Evolutionary conservation across 257 asterid genomes (phyloP), one percentile per base, ranked within the genome.

Genomic region (Fraxinus cuspidata): DNA sequence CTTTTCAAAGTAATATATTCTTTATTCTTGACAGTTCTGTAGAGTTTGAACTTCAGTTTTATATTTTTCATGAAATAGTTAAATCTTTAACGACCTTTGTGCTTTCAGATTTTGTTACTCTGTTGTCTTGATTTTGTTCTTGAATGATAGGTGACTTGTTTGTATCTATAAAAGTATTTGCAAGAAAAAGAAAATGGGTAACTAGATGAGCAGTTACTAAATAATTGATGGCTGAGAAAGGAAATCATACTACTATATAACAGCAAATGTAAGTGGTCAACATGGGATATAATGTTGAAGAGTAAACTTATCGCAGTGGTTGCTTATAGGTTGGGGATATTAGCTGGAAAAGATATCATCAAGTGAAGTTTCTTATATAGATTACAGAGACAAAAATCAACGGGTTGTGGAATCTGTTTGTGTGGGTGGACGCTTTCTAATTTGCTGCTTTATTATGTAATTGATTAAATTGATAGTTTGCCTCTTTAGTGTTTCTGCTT

Each of bases 91-190:
- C 67, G 2, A 21, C 25, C 16, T 58, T 11, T 0, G 29, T 21
- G 67, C 67, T 23, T 58, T 28, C 67, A 58, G 31, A 21, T n/a
- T 58, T 58, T 58, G 2, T 58, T 8, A n/a, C 13, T 9, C 13
- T 58, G 67, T 58, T n/a, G 28, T 58, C 31, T 58, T n/a, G 67
- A 58, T 58, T 58, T 58, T 53, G 27, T 19, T 53, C 21, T 53
- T 58, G 67, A 23, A 58, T 58, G 67, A 21, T 23, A 58, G 67
- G 4, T 58, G 67, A 58, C 67, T 63, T 63, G 63, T 63, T 63
- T 63, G 32, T 63, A 10, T 19, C 65, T 56, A 56, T 56, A 7
- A 56, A 56, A 10, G 25, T 63, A 25, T 19, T 53, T 25, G 34
- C 19, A 25, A 63, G 68, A 1, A 21, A 25, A 23, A 23, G 2